A percentile compares a stretch with the other conserved stretches of the same genome.
Conservation (phyloP, 257 asterid genomes). For the Rhazya stricta region DNA sequence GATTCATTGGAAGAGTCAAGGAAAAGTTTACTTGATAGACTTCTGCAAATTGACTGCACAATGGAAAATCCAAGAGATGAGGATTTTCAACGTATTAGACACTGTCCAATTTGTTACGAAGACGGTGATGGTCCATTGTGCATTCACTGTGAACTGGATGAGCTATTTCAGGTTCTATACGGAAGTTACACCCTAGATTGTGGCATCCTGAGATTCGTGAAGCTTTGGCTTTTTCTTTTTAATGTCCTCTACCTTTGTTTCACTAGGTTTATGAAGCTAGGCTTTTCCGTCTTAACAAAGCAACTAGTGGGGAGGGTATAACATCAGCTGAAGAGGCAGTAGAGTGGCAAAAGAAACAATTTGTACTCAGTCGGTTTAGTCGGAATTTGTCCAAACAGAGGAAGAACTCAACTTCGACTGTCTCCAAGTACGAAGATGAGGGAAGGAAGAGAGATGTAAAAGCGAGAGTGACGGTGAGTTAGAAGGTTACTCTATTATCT, state of each 20-base stretch:
- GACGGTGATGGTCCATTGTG: conserved; percentile 80
- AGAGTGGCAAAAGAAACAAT: conserved; percentile 68
- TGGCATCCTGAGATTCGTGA: not conserved
- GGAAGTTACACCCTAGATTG: conserved; percentile 13
- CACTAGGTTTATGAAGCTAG: conserved; percentile 85
- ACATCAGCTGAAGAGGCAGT: conserved; percentile 88
- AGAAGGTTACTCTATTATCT: not conserved
- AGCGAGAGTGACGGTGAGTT: conserved; percentile 75
- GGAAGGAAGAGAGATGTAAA: conserved; percentile 71
- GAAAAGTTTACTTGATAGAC: conserved; percentile 60
- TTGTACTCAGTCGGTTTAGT: conserved; percentile 69
- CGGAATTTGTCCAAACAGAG: conserved; percentile 62
- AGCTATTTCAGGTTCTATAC: conserved; percentile 75
- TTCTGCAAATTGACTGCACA: conserved; percentile 72
- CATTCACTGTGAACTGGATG: conserved; percentile 90
- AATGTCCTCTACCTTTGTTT: conserved; percentile 14
- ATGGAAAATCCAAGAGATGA: conserved; percentile 81
- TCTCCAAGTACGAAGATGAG: conserved; percentile 40
- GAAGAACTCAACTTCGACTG: conserved; percentile 38
- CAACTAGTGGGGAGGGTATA: conserved; percentile 59
- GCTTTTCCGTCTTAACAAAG: conserved; percentile 78
- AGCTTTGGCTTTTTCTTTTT: conserved; percentile 7
- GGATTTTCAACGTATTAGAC: conserved; percentile 75
- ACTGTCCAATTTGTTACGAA: conserved; percentile 67
- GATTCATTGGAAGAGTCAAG: conserved; percentile 79